Evolutionary conservation across 305 asterid genomes (phyloP).

Genomic region (Solanum hybrid): DNA sequence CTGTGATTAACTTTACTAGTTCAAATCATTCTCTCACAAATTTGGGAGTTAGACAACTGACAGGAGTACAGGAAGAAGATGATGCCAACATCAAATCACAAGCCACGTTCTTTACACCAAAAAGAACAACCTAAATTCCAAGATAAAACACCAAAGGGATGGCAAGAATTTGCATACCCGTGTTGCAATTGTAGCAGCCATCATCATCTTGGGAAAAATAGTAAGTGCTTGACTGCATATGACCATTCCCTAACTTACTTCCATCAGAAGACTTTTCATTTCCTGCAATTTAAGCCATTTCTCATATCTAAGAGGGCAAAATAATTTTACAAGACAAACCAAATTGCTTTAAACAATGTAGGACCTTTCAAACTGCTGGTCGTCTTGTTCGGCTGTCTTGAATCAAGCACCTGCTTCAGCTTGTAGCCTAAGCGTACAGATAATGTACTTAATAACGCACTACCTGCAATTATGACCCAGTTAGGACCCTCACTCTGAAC

Average conservation of each 20-base stretch:
- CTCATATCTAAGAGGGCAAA: constrained; percentile 10
- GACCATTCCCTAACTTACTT: constrained; percentile 46
- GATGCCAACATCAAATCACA: neutral
- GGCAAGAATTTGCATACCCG: constrained; percentile 25
- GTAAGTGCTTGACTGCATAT: constrained; percentile 42
- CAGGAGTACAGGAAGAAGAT: neutral
- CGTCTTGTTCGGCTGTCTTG: constrained; percentile 35
- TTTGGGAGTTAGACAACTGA: neutral
- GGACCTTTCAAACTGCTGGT: constrained; percentile 47
- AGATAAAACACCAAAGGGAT: neutral
- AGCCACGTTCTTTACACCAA: neutral
- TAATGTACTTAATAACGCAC: constrained; percentile 70
- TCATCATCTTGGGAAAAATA: constrained; percentile 49
- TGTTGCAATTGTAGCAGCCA: constrained; percentile 41
- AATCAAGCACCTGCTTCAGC: constrained; percentile 70
- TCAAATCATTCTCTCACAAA: neutral
- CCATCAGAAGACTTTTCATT: constrained; percentile 37
- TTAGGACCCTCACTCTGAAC: constrained; percentile 61
- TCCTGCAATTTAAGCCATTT: constrained; percentile 37
- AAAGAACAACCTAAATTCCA: neutral
- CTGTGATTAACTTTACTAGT: neutral
- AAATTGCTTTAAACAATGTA: neutral
- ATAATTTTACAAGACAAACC: neutral
- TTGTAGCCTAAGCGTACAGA: constrained; percentile 79
- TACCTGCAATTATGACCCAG: constrained; percentile 82